phyloP scores from a whole-genome alignment of 164 flowering plant species.

The Stephania yunnanensis region DNA sequence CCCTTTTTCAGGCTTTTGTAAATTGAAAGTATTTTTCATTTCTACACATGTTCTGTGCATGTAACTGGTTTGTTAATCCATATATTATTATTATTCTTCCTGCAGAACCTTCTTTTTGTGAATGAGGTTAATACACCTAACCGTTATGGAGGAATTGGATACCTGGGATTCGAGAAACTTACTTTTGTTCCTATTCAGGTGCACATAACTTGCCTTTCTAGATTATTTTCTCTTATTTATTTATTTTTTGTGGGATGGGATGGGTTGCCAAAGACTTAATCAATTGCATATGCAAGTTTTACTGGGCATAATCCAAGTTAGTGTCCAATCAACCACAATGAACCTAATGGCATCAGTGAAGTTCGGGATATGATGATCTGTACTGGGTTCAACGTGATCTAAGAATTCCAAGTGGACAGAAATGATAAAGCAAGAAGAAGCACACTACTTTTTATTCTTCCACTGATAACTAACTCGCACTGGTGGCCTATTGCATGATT shows the following conservation, averaged over 20 bases:
- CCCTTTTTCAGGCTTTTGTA: not conserved
- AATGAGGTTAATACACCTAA: slow-evolving; percentile 72
- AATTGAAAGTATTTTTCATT: not conserved
- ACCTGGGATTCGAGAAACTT: slow-evolving; percentile 87
- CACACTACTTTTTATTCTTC: too few species aligned
- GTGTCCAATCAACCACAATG: not conserved
- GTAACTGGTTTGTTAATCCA: not conserved
- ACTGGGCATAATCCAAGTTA: not conserved
- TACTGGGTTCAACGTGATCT: too few species aligned
- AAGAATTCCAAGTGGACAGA: too few species aligned
- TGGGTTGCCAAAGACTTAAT: not conserved
- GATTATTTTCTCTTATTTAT: not conserved
- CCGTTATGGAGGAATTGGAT: slow-evolving; percentile 72
- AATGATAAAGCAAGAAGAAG: too few species aligned
- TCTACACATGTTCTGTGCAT: not conserved
- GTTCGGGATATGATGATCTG: not conserved
- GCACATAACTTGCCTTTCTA: slow-evolving; percentile 4
- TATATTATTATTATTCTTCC: slow-evolving; percentile 6
- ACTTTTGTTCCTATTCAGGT: slow-evolving; percentile 97
- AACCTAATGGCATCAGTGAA: not conserved
- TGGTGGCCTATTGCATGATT: not conserved
- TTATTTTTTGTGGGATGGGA: not conserved
- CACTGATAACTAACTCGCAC: too few species aligned
- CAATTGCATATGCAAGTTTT: not conserved
- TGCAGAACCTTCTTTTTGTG: slow-evolving; percentile 86